Conservation (phyloP, 192 early-diverging fungal genomes). For the Entomortierella parvispora region DNA sequence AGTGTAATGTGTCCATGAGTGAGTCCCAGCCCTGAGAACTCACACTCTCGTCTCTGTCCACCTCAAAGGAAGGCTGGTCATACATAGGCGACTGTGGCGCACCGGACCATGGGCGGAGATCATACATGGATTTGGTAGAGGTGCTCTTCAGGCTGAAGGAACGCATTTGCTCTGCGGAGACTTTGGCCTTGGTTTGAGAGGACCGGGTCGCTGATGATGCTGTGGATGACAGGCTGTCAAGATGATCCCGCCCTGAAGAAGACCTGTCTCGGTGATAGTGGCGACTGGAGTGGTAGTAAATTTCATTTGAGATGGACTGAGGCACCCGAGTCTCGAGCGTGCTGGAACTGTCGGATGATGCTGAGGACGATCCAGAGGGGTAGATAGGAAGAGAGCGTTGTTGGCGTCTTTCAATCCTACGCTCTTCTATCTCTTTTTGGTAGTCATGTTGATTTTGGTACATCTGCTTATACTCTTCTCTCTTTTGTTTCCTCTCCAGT, state of each 20-base stretch:
- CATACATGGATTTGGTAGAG: constrained; percentile 44
- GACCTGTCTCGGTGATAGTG: constrained; percentile 12
- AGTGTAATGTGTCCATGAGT: constrained; percentile 42
- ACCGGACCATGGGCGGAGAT: constrained; percentile 40
- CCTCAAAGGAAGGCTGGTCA: constrained; percentile 12
- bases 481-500: constrained; percentile 34
- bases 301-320: constrained; percentile 8
- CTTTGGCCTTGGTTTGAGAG: constrained; percentile 4
- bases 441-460: constrained; percentile 35
- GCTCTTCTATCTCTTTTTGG: constrained; percentile 13
- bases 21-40: constrained; percentile 38
- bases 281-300: constrained; percentile 31
- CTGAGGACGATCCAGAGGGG: neutral
- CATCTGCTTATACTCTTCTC: constrained; percentile 35
- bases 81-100: constrained; percentile 19
- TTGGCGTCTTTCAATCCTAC: constrained; percentile 21
- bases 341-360: constrained; percentile 3
- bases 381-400: constrained; percentile 37
- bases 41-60: constrained; percentile 41
- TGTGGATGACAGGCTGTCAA: constrained; percentile 22
- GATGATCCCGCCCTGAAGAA: neutral
- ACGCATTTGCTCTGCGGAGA: constrained; percentile 12
- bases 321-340: neutral
- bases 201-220: constrained; percentile 10
- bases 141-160: constrained; percentile 41